Evolutionary conservation across 306 rosid genomes (phyloP), one percentile per base, ranked within the genome.

Genomic region (Crotalaria pallida): DNA sequence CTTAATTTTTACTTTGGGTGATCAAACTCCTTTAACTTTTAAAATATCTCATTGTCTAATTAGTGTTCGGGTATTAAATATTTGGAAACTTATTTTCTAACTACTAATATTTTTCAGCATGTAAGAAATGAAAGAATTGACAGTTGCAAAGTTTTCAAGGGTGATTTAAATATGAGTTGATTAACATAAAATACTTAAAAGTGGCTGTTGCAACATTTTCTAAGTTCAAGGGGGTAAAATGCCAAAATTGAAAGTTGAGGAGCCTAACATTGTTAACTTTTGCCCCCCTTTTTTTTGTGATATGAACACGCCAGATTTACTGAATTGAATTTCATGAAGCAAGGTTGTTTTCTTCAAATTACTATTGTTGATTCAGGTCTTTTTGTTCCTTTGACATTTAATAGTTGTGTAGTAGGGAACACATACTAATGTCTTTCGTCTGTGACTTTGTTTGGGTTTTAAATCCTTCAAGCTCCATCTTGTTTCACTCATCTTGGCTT

Each of bases 401-500:
- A 17, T 10, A 38, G 34, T 66, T 7, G 34, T 55, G 76, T 40
- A 31, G n/a, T 31, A 3, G 51, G 11, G 16, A 36, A 45, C 62
- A 70, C 33, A 22, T 55, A 23, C 33, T 1, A 21, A 61, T 49
- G 26, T 40, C 38, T 38, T 61, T 58, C 69, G 5, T 38, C 60
- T 27, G 8, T 23, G 13, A 43, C 49, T 61, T 61, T 53, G 21
- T 15, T 61, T 47, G 74, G 56, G 29, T 53, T 76, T 1, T 45
- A 58, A 48, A 38, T 16, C 29, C 38, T 40, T 65, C 31, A 41
- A 66, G 41, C 29, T 49, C 62, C 36, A 67, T 45, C 50, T 68
- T 60, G 48, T 68, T 48, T 73, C 43, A 27, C 71, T 57, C 72
- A 67, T 73, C 38, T 24, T 69, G 44, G 50, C 72, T 65, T 65